Percentiles rank a stretch among this genome's conserved stretches.
These are phyloP conservation scores for Aspergillus sergii DNA, from an alignment of 2,329 filamentous ascomycete genomes.

Conservation along the genomic window DNA sequence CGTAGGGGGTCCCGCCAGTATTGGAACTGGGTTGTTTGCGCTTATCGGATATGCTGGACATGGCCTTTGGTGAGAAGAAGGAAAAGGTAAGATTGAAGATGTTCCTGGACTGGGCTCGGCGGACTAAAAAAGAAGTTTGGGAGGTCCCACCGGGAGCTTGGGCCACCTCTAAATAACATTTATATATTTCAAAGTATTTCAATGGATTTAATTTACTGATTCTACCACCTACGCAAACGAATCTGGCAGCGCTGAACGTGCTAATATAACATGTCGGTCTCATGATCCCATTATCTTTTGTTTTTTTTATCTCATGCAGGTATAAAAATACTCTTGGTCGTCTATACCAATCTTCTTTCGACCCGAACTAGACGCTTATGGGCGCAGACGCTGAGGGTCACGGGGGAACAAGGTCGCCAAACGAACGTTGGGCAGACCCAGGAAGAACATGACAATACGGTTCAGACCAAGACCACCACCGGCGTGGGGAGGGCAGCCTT, in stretches of 20 bases:
- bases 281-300: constrained; percentile 20
- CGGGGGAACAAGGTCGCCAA: constrained; percentile 65
- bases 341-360: background rate
- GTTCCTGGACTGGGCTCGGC: background rate
- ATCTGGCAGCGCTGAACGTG: background rate
- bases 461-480: constrained; percentile 68
- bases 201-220: background rate
- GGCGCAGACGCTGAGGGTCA: constrained; percentile 60
- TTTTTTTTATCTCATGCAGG: constrained; percentile 14
- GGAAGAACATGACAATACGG: constrained; percentile 68
- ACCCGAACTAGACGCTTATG: constrained; percentile 24
- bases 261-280: constrained; percentile 9
- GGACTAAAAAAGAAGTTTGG: constrained; percentile 16
- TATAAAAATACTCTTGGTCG: background rate
- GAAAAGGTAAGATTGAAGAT: background rate
- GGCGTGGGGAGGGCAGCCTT: constrained; percentile 66
- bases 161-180: constrained; percentile 19
- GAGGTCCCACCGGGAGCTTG: constrained; percentile 24
- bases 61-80: background rate
- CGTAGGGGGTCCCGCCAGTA: constrained; percentile 18
- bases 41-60: constrained; percentile 36
- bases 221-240: background rate
- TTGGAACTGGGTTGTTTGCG: constrained; percentile 30
- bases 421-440: constrained; percentile 65
- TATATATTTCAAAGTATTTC: background rate